Evolutionary conservation across 805 yeast genomes (phyloP), one percentile per base, ranked within the genome.

Genomic region (Lachancea fermentati): DNA sequence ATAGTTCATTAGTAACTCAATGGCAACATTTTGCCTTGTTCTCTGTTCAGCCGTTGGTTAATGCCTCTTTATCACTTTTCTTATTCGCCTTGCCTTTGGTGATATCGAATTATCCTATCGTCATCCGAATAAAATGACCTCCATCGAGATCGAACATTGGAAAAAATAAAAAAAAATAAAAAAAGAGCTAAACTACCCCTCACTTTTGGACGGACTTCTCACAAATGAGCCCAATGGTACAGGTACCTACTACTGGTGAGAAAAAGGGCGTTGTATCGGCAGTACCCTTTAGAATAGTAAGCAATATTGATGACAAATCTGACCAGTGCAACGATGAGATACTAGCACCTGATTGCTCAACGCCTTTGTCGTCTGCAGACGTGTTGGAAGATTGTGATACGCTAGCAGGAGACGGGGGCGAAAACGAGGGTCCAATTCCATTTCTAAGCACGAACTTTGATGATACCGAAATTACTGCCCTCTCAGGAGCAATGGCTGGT

Each of bases 401-500:
- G 18, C 14, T 17, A 7, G 35, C 32, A 19, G 39, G 34, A 11
- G 35, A 30, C 17, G 36, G 32, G 16, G 29, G 29, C 6, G 29
- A 22, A 9, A 12, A 12, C 29, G 17, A 13, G 12, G 35, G 14
- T 8, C 15, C 40, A 9, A 14, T 19, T 7, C 37, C 44, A 5
- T 19, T 37, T 28, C 34, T 12, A 17, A 28, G 30, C 11, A 32
- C 42, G 22, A 44, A 39, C 4, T 43, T 65, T 13, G 64, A 71
- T 4, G 68, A 69, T 4, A 64, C 71, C 5, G 78, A 81, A 52
- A 71, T 87, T 26, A 78, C 84, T 11, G 93, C 97, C 5, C 52
- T 84, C 0, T 76, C 95, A 1, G 98, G 98, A 0, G 97, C 97
- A 1, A 62, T 87, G n/a, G 86, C 97, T 1, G 98, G 98, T 1